Conservation (phyloP, 352 stramenopile genomes). For the Elongisporangium undulatum region DNA sequence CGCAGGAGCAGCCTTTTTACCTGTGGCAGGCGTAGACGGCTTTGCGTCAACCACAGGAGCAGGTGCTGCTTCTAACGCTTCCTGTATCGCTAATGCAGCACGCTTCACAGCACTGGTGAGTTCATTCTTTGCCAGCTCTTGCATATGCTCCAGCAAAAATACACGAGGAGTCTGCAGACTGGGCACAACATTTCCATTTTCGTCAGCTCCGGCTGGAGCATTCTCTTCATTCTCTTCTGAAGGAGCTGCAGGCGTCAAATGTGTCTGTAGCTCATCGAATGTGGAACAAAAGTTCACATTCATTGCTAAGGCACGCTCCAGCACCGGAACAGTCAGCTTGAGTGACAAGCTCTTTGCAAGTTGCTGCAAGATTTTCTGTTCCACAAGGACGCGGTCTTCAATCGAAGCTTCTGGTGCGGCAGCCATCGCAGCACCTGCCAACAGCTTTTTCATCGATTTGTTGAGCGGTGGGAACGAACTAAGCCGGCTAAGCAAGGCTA, state of each 20-base stretch:
- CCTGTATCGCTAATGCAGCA: not conserved
- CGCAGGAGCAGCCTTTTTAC: not conserved
- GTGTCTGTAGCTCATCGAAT: conserved; percentile 15
- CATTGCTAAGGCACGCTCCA: conserved; percentile 26
- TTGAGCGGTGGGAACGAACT: conserved; percentile 38
- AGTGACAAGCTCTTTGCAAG: conserved; percentile 28
- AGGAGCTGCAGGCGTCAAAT: conserved; percentile 5
- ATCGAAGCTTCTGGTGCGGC: not conserved
- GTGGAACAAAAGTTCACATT: conserved; percentile 29
- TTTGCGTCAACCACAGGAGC: not conserved
- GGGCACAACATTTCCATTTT: not conserved
- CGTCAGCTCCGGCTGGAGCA: not conserved
- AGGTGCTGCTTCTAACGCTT: not conserved
- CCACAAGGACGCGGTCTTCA: not conserved
- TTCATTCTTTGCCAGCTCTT: not conserved
- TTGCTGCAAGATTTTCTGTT: conserved; percentile 3
- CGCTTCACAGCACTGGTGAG: not conserved
- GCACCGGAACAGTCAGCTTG: conserved; percentile 16
- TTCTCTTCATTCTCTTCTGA: conserved; percentile 3
- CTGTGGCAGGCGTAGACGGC: not conserved
- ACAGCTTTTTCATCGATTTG: conserved; percentile 30
- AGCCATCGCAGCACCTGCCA: conserved; percentile 2
- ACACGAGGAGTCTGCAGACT: conserved; percentile 14
- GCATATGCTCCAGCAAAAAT: conserved; percentile 39
- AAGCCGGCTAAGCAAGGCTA: conserved; percentile 53